Evolutionary conservation across 345 rosid genomes (phyloP).

Genomic region (Gossypioides kirkii): DNA sequence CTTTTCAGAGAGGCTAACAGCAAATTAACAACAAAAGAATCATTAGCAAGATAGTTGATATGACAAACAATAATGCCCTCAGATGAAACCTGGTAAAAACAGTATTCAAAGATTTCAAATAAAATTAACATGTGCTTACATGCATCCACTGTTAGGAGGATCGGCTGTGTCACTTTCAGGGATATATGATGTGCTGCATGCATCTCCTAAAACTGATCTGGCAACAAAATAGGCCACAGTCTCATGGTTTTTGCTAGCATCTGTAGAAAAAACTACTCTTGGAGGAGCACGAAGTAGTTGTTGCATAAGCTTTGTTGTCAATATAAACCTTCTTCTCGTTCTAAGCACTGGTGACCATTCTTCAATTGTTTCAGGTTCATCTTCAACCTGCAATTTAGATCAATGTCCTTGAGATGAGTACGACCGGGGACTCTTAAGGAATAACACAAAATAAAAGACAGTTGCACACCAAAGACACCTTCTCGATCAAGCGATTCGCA

Average conservation of each 20-base stretch:
- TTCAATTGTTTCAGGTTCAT: conserved; percentile 43
- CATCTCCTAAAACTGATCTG: conserved; percentile 69
- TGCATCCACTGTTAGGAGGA: conserved; percentile 31
- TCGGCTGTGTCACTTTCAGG: conserved; percentile 26
- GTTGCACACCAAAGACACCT: conserved; percentile 39
- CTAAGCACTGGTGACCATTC: conserved; percentile 40
- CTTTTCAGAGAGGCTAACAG: conserved; percentile 41
- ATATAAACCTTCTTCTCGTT: conserved; percentile 69
- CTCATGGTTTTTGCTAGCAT: conserved; percentile 47
- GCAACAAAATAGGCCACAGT: conserved; percentile 42
- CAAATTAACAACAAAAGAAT: background rate
- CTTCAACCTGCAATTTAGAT: conserved; percentile 52
- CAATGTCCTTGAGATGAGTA: conserved; percentile 13
- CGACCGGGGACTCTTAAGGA: background rate
- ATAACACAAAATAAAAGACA: background rate
- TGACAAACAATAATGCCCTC: background rate
- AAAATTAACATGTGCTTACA: conserved; percentile 41
- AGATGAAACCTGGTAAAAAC: conserved; percentile 3
- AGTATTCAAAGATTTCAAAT: background rate
- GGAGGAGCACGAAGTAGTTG: conserved; percentile 55
- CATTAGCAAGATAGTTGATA: background rate
- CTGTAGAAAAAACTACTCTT: conserved; percentile 41
- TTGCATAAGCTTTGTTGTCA: conserved; percentile 82
- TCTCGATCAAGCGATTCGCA: conserved; percentile 57
- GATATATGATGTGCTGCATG: conserved; percentile 42